Percentiles rank a stretch among this genome's conserved stretches.
Conservation (phyloP, 768 basidiomycete genomes). For the Amanita inopinata region DNA sequence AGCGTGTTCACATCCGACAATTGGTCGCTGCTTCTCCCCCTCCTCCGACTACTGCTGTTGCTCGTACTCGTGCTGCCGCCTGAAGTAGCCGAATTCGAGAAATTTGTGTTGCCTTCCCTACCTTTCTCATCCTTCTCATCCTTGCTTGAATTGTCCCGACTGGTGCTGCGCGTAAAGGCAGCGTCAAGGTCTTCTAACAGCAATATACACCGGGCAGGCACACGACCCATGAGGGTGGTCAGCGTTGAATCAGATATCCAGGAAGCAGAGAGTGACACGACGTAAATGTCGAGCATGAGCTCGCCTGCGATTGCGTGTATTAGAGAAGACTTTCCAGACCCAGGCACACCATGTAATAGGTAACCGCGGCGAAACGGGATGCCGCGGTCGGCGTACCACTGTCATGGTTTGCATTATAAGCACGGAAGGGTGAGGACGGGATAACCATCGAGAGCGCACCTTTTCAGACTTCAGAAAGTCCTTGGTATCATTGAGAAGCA, state of each 20-base stretch:
- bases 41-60: constrained; percentile 23
- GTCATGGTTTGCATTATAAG: constrained; percentile 6
- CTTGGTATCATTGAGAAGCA: constrained; percentile 71
- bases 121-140: constrained; percentile 24
- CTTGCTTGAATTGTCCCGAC: constrained; percentile 44
- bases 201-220: constrained; percentile 78
- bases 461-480: constrained; percentile 83
- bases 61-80: constrained; percentile 11
- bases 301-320: constrained; percentile 85
- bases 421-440: background rate
- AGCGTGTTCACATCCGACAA: constrained; percentile 75
- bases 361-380: constrained; percentile 89
- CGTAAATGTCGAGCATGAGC: constrained; percentile 86
- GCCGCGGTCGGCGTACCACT: constrained; percentile 92
- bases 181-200: constrained; percentile 89
- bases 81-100: background rate
- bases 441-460: constrained; percentile 24
- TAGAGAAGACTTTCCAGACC: constrained; percentile 79
- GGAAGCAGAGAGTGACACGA: constrained; percentile 75
- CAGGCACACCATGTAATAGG: constrained; percentile 75
- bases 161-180: constrained; percentile 71
- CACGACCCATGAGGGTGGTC: constrained; percentile 77
- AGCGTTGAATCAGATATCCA: constrained; percentile 87
- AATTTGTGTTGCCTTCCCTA: constrained; percentile 15
- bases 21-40: constrained; percentile 39